phyloP scores from a whole-genome alignment of 169 alveolate species.

The Plasmodium vinckei region DNA sequence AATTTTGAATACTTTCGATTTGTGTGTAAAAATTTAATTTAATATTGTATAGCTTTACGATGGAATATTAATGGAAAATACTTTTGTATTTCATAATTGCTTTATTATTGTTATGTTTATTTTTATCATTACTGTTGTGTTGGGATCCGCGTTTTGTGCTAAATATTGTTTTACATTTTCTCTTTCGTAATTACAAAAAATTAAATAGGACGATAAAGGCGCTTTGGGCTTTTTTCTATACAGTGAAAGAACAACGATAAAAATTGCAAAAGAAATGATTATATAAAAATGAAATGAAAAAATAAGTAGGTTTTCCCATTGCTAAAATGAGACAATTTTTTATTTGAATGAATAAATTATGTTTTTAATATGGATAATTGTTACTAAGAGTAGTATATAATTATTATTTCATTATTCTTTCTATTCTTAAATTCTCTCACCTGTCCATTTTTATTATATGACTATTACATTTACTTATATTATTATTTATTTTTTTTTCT shows the following conservation, averaged over 20 bases:
- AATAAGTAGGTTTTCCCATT: background rate
- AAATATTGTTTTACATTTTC: slow-evolving; percentile 54
- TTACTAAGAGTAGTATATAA: too few species aligned
- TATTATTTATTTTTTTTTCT: slow-evolving; percentile 21
- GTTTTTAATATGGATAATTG: too few species aligned
- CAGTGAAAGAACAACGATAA: background rate
- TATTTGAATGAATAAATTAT: too few species aligned
- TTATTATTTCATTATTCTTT: too few species aligned
- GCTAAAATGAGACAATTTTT: too few species aligned
- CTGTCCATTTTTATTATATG: background rate
- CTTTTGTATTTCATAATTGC: background rate
- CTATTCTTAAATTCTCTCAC: background rate
- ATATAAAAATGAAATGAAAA: background rate
- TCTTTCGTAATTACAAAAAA: slow-evolving; percentile 64
- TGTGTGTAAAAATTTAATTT: background rate
- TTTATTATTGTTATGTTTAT: slow-evolving; percentile 4
- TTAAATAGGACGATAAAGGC: slow-evolving; percentile 70
- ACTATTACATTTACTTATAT: background rate
- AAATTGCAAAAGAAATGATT: background rate
- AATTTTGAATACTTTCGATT: too few species aligned
- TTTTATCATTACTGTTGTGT: slow-evolving; percentile 42
- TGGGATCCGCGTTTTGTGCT: slow-evolving; percentile 17
- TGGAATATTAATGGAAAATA: too few species aligned
- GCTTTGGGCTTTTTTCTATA: slow-evolving; percentile 64
- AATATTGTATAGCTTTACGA: background rate